These are phyloP conservation scores for Coccomyxa sp. DNA, from an alignment of 139 green algal genomes.

Conservation along the genomic window DNA sequence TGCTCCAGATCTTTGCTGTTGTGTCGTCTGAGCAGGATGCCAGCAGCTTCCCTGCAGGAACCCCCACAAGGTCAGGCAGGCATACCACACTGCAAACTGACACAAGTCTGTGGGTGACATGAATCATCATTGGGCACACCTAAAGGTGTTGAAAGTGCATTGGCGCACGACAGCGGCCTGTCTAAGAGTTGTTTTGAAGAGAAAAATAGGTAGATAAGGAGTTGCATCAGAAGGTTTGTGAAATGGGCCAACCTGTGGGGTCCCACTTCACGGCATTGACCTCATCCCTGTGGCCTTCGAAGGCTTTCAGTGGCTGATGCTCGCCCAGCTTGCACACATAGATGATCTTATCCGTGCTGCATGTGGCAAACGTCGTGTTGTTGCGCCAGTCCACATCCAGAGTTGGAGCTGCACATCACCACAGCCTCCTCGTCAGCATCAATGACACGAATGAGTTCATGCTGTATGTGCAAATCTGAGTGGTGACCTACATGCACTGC, in stretches of 20 bases:
- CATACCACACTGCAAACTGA: not conserved
- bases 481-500: not conserved
- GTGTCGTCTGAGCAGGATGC: constrained; percentile 86
- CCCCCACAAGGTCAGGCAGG: too few relatives aligned
- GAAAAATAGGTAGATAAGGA: not conserved
- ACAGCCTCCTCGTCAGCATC: not conserved
- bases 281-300: constrained; percentile 78
- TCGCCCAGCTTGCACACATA: constrained; percentile 79
- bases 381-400: constrained; percentile 93
- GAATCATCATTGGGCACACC: not conserved
- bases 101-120: not conserved
- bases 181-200: not conserved
- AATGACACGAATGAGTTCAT: too few relatives aligned
- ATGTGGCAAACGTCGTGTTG: constrained; percentile 84
- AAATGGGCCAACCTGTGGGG: constrained; percentile 13
- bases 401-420: constrained; percentile 49
- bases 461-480: not conserved
- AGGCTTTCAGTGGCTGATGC: constrained; percentile 59
- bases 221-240: too few relatives aligned
- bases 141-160: not conserved
- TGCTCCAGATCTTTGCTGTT: constrained; percentile 68
- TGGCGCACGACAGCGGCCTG: not conserved
- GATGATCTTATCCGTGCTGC: constrained; percentile 82
- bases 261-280: constrained; percentile 92
- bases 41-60: constrained; percentile 57